A percentile compares a stretch with the other conserved stretches of the same genome.
These are phyloP conservation scores for Hygrophoropsis aurantiaca DNA, from an alignment of 768 basidiomycete species.

Conservation along the genomic window DNA sequence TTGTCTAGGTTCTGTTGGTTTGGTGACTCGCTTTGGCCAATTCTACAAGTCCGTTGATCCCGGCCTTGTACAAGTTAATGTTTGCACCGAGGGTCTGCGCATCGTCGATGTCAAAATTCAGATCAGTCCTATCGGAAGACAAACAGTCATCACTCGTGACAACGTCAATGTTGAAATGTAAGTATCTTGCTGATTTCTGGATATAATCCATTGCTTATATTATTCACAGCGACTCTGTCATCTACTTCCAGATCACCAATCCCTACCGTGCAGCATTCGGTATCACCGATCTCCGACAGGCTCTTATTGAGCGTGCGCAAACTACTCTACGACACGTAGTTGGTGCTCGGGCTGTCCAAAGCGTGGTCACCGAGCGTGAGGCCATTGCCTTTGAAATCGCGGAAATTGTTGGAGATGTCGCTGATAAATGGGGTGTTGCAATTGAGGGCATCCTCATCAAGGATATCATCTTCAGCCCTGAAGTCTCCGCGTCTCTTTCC, in stretches of 20 bases:
- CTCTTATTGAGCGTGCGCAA: conserved; percentile 82
- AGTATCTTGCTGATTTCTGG: conserved; percentile 22
- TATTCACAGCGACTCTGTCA: conserved; percentile 75
- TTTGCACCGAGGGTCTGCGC: conserved; percentile 87
- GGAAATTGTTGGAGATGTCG: conserved; percentile 89
- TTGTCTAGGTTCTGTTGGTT: conserved; percentile 74
- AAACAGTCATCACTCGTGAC: conserved; percentile 92
- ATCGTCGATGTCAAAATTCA: conserved; percentile 96
- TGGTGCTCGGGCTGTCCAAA: conserved; percentile 92
- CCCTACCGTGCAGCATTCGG: conserved; percentile 95
- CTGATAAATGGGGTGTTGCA: conserved; percentile 95
- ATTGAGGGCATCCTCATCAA: conserved; percentile 97
- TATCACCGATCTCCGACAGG: conserved; percentile 85
- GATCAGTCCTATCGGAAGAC: conserved; percentile 83
- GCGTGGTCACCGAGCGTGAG: conserved; percentile 95
- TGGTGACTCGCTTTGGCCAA: conserved; percentile 91
- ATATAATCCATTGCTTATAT: conserved; percentile 9
- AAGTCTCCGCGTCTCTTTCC: conserved; percentile 88
- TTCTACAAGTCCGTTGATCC: conserved; percentile 97
- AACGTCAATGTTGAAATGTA: conserved; percentile 95
- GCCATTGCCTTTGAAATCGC: conserved; percentile 96
- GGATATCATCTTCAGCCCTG: conserved; percentile 90
- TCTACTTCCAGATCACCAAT: conserved; percentile 87
- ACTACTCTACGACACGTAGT: conserved; percentile 98
- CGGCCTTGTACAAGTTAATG: conserved; percentile 88